Base-by-base conservation (phyloP, 2,329 filamentous ascomycete species). In the Akanthomyces lecanii region DNA sequence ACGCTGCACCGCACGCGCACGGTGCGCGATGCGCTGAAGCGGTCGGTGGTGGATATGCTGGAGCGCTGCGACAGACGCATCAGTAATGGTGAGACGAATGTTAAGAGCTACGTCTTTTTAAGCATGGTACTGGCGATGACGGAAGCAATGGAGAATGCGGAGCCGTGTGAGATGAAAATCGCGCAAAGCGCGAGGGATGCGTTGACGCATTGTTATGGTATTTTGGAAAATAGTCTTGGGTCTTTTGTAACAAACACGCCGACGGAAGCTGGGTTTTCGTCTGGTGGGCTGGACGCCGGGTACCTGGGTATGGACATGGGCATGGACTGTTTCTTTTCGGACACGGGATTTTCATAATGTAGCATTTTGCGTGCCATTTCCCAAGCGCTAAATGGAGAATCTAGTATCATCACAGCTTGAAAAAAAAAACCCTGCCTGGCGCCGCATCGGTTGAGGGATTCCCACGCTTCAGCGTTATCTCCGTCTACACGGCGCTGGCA, bases 51-150 rank as follows among this genome's bases (percentile, higher is more conserved):
- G 62, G 8, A 69, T 71, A 65, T 76, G 63, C 62, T 73, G 28
- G 69, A 73, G 42, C 52, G 33, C 4, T 56, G 60, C 14, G 33
- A 56, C 5, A 28, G 5, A 48, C 69, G 78, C 1, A 72, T 80
- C 47, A 69, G 69, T 0, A 66, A 71, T 11, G 76, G 74, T 5
- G 79, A 81, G 65, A 80, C 77, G 1, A 81, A 80, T 25, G 72
- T 80, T 54, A 81, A 81, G 68, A 70, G 67, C 0, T 74, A 77
- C 45, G 69, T 80, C 65, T 78, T 80, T 53, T 61, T 77, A 2
- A 68, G 65, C 8, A 76, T 79, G 69, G 70, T 77, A 2, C 55
- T 78, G 10, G 77, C 74, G 0, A 75, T 81, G 60, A 70, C 75
- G 1, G 74, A 78, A 56, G 75, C 76, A 3, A 67, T 71, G 3